Percentiles rank a stretch among this genome's conserved stretches.
Evolutionary conservation across 805 yeast genomes (phyloP).

Genomic region (Spathaspora sp.): DNA sequence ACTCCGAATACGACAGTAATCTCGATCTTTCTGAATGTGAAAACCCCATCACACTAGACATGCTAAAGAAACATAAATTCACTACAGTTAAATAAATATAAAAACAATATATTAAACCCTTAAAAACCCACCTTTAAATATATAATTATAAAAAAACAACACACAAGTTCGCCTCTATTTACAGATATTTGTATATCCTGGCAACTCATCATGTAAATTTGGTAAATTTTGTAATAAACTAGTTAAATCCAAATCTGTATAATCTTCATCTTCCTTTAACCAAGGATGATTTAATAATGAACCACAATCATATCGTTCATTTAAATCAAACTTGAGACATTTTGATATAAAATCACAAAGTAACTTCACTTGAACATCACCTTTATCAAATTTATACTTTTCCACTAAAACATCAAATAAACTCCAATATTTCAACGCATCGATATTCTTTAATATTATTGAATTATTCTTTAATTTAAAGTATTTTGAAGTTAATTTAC

Average conservation of each 20-base stretch:
- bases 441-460: slow-evolving; percentile 40
- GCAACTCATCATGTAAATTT: slow-evolving; percentile 22
- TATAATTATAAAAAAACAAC: neutral
- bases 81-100: slow-evolving; percentile 3
- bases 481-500: slow-evolving; percentile 36
- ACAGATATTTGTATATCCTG: slow-evolving; percentile 23
- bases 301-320: slow-evolving; percentile 51
- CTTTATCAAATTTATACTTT: slow-evolving; percentile 42
- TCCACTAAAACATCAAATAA: slow-evolving; percentile 46
- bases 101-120: neutral
- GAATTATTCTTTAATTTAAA: slow-evolving; percentile 29
- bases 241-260: slow-evolving; percentile 9
- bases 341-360: slow-evolving; percentile 46
- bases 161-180: neutral
- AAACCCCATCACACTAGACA: slow-evolving; percentile 6
- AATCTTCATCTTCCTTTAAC: slow-evolving; percentile 22
- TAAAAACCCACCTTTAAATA: neutral
- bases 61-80: slow-evolving; percentile 9
- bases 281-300: slow-evolving; percentile 53
- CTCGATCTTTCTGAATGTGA: slow-evolving; percentile 21
- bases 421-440: slow-evolving; percentile 49
- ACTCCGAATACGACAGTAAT: slow-evolving; percentile 21
- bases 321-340: slow-evolving; percentile 48
- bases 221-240: slow-evolving; percentile 12
- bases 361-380: slow-evolving; percentile 31